Evolutionary conservation across 495 filamentous ascomycete species (phyloP), one percentile per base, ranked within the genome.

Genomic region (Trichoderma gamsii): DNA sequence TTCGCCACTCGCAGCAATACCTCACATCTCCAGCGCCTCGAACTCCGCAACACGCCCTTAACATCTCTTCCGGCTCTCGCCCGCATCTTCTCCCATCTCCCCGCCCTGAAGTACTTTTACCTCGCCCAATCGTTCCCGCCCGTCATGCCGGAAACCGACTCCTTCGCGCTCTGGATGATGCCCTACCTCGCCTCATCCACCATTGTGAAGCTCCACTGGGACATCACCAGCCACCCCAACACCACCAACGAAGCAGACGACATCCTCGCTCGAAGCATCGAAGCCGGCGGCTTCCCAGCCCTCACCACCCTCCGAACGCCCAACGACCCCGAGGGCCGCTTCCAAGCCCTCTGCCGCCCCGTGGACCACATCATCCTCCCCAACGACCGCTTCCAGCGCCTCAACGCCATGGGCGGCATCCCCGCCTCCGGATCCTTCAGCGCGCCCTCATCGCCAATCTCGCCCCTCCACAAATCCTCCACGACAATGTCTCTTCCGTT

Each of bases 161-260:
- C 82, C 27, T 85, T 89, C 64, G 44, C 65, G 29, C 82, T 90
- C 46, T 88, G 88, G 77, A 76, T 86, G 23, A 82, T 83, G 69
- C 90, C 89, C 0, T 86, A 92, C 68, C 80, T 97, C 7, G 88
- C 88, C 2, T 93, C 88, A 0, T 74, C 77, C 1, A 86, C 82
- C 23, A 82, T 96, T 0, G 79, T 86, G 68, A 86, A 85, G 66
- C 78, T 95, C 16, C 91, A 95, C 77, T 95, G 93, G 93, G 91
- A 96, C 72, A 85, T 93, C 32, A 85, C 89, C 1, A 78, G 79
- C 68, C 73, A 80, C 16, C 75, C 78, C 8, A 69, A 75, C 15
- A 70, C 73, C 21, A 74, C 80, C 27, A 82, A 78, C 44, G 68
- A 72, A 23, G 90, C 92, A 12, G 92, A 92, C 68, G 81, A 78